phyloP scores from a whole-genome alignment of 2,329 filamentous ascomycete genomes.

The Hymenoscyphus fraxineus region DNA sequence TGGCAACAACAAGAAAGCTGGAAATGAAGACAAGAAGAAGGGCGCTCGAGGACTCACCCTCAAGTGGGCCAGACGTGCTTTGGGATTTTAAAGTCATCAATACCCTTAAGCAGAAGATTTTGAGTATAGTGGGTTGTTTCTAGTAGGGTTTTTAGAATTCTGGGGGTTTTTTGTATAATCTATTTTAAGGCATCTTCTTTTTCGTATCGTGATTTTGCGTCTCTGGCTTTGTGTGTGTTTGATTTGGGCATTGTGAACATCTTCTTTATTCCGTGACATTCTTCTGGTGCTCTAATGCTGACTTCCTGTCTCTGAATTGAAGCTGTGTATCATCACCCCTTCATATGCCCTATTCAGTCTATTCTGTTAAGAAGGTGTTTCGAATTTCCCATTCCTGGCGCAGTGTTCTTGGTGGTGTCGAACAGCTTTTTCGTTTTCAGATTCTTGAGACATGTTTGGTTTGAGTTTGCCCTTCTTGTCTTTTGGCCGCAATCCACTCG shows the following conservation, averaged over 20 bases:
- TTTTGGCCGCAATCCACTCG: background rate
- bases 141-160: background rate
- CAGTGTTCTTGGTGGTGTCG: background rate
- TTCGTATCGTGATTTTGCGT: background rate
- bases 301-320: too few relatives aligned
- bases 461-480: background rate
- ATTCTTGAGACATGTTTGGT: background rate
- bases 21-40: background rate
- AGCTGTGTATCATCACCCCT: too few relatives aligned
- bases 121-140: background rate
- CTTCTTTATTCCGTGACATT: background rate
- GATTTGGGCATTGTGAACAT: background rate
- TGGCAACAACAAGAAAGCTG: slow-evolving; percentile 40
- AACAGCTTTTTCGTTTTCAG: background rate
- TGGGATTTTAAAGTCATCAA: background rate
- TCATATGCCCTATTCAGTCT: background rate
- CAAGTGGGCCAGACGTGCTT: slow-evolving; percentile 5
- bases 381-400: background rate
- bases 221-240: background rate
- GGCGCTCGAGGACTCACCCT: background rate
- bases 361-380: background rate
- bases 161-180: background rate
- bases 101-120: background rate
- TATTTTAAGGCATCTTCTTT: slow-evolving; percentile 1
- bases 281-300: too few relatives aligned